Evolutionary conservation across 176 grass and related monocot genomes (phyloP).

Genomic region (Paspalum notatum): DNA sequence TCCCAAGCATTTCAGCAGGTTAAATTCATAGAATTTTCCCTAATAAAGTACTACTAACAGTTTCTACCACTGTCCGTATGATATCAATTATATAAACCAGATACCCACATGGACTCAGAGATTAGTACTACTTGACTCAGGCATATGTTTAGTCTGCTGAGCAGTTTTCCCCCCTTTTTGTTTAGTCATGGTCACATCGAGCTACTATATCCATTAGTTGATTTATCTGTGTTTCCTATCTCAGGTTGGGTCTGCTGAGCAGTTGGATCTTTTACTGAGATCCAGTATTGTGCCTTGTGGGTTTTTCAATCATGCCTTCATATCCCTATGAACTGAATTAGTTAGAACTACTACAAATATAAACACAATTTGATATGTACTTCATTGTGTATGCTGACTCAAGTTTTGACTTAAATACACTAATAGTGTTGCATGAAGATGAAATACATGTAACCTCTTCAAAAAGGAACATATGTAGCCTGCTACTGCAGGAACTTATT

Average conservation of each 20-base stretch:
- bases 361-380: not conserved
- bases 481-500: not conserved
- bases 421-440: not conserved
- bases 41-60: not conserved
- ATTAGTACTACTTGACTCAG: not conserved
- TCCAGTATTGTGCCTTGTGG: not conserved
- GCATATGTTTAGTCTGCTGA: constrained; percentile 3
- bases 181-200: constrained; percentile 1
- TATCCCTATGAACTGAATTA: not conserved
- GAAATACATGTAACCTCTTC: not conserved
- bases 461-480: not conserved
- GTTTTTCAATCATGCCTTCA: not conserved
- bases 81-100: not conserved
- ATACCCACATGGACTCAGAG: not conserved
- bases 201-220: not conserved
- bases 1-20: not conserved
- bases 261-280: not conserved
- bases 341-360: not conserved
- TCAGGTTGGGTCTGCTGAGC: too few species aligned
- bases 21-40: not conserved
- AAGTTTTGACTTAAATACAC: not conserved
- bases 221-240: not conserved
- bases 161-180: not conserved
- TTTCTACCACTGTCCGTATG: not conserved
- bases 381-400: not conserved